phyloP scores from a whole-genome alignment of 352 stramenopile genomes.

The Phytophthora hybrid region DNA sequence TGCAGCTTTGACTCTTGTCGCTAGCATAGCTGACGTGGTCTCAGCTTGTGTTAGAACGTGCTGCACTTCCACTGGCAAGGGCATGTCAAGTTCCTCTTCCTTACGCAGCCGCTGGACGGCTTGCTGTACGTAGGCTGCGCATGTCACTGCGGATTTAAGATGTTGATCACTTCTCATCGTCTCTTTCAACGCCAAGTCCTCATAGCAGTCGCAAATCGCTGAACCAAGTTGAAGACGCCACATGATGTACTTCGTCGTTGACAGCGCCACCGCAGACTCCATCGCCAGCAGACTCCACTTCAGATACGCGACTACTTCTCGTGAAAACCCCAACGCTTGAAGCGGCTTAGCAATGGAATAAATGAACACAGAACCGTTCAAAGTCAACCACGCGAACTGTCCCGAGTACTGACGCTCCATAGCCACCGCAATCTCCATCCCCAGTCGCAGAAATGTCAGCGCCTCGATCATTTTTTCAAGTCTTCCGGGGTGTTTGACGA shows the following conservation, averaged over 20 bases:
- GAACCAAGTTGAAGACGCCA: slow-evolving; percentile 73
- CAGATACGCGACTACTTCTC: slow-evolving; percentile 63
- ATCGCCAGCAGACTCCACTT: slow-evolving; percentile 72
- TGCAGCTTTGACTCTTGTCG: slow-evolving; percentile 34
- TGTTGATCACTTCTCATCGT: slow-evolving; percentile 21
- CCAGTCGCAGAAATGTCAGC: slow-evolving; percentile 46
- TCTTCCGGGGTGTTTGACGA: slow-evolving; percentile 55
- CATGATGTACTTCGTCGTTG: slow-evolving; percentile 68
- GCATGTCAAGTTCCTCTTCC: slow-evolving; percentile 81
- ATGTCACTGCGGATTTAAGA: slow-evolving; percentile 50
- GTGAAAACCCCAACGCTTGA: slow-evolving; percentile 53
- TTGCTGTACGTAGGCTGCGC: slow-evolving; percentile 51
- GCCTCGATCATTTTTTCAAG: slow-evolving; percentile 58
- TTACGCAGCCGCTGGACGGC: slow-evolving; percentile 61
- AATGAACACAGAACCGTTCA: slow-evolving; percentile 73
- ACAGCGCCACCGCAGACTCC: slow-evolving; percentile 61
- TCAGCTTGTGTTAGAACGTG: slow-evolving; percentile 53
- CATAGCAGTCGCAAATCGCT: slow-evolving; percentile 66
- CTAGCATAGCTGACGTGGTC: slow-evolving; percentile 44
- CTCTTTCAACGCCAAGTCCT: slow-evolving; percentile 54
- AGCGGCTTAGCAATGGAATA: slow-evolving; percentile 64
- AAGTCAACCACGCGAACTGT: slow-evolving; percentile 60
- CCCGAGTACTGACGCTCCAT: slow-evolving; percentile 46
- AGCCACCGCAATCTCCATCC: slow-evolving; percentile 52
- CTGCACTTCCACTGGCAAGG: slow-evolving; percentile 54